Conservation (phyloP, 148 eudicot species). For the Vaccinium corymbosum region DNA sequence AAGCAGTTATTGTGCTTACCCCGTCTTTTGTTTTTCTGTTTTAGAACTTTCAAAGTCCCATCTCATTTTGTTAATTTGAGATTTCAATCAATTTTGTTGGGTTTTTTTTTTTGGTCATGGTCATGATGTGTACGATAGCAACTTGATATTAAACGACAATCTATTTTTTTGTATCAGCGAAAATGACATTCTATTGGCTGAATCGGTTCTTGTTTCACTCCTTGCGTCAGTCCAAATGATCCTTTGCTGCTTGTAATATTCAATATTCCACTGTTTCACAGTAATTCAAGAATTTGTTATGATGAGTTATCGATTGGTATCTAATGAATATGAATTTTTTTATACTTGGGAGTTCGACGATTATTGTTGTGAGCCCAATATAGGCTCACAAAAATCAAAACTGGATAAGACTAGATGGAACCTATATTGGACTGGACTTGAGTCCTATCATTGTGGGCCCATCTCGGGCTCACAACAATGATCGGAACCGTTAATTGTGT, state of each 20-base stretch:
- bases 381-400: no score
- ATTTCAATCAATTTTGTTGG: neutral
- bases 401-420: no score
- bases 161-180: neutral
- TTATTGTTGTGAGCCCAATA: no score
- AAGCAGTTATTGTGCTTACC: neutral
- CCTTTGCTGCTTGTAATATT: neutral
- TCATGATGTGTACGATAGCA: neutral
- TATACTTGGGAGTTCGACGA: no score
- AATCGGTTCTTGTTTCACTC: neutral
- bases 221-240: neutral
- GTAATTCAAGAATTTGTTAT: neutral
- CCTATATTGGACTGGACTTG: no score
- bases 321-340: no score
- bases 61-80: neutral
- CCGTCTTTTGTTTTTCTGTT: neutral
- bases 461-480: no score
- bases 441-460: no score
- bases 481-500: no score
- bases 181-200: neutral
- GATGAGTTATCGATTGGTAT: no score
- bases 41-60: neutral
- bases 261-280: neutral
- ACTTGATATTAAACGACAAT: no score
- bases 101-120: neutral